phyloP scores from a whole-genome alignment of 805 yeast genomes.

The Yamadazyma philogaea region DNA sequence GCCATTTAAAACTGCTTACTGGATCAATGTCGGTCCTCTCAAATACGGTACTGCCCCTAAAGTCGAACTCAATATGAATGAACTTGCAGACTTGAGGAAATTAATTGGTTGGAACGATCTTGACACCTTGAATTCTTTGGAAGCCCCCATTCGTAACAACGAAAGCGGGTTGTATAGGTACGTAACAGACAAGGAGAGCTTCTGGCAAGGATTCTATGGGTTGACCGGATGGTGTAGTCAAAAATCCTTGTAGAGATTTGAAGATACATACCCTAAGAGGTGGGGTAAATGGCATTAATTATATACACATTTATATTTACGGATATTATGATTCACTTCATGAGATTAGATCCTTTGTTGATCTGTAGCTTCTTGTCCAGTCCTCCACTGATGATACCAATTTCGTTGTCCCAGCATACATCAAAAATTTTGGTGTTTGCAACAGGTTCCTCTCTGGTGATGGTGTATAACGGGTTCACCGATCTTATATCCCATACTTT shows the following conservation, averaged over 20 bases:
- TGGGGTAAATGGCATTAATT: conserved; percentile 1
- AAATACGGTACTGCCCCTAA: conserved; percentile 85
- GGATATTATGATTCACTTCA: conserved; percentile 14
- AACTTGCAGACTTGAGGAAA: conserved; percentile 51
- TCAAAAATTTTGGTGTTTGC: conserved; percentile 69
- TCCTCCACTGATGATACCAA: conserved; percentile 91
- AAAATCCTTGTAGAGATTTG: neutral
- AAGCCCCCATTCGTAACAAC: conserved; percentile 7
- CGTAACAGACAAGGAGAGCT: conserved; percentile 58
- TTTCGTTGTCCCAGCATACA: conserved; percentile 75
- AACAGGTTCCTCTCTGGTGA: conserved; percentile 57
- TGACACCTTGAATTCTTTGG: conserved; percentile 13
- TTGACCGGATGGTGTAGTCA: conserved; percentile 49
- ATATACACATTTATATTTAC: conserved; percentile 5
- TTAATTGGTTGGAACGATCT: conserved; percentile 59
- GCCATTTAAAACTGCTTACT: conserved; percentile 47
- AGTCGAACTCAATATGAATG: conserved; percentile 73
- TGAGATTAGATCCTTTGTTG: conserved; percentile 43
- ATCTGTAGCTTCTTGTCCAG: conserved; percentile 91
- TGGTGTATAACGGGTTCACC: conserved; percentile 73
- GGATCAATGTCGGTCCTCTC: conserved; percentile 93
- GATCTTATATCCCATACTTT: conserved; percentile 96
- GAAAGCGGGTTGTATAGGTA: conserved; percentile 51
- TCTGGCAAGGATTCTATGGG: conserved; percentile 81
- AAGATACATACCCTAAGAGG: neutral